These are phyloP conservation scores for Croton setiger DNA, from an alignment of 441 rosid genomes.

Conservation along the genomic window DNA sequence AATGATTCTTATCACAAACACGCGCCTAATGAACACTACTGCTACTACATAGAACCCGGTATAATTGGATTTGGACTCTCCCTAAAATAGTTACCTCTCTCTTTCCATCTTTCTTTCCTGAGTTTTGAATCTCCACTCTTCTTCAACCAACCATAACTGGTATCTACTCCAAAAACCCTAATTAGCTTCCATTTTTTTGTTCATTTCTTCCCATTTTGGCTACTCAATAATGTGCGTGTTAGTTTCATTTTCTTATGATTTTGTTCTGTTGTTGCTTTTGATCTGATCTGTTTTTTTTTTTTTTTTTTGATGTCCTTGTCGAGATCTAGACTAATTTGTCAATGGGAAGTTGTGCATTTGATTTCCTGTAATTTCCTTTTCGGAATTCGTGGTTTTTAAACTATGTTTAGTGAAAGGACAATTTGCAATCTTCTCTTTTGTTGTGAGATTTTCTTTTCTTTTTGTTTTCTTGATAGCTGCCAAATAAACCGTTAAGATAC, in stretches of 20 bases:
- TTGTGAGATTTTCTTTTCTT: not conserved
- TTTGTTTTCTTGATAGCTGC: slow-evolving; percentile 13
- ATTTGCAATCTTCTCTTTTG: slow-evolving; percentile 8
- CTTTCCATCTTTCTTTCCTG: slow-evolving; percentile 10
- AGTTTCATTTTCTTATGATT: not conserved
- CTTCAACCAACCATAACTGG: slow-evolving; percentile 25
- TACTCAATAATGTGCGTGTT: not conserved
- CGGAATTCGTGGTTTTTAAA: not conserved
- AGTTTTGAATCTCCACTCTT: slow-evolving; percentile 19
- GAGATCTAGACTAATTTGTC: slow-evolving; percentile 35
- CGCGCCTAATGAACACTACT: not conserved
- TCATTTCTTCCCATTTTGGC: not conserved
- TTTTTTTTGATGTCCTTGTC: slow-evolving; percentile 22
- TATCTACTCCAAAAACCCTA: slow-evolving; percentile 43
- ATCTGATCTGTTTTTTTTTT: slow-evolving; percentile 8
- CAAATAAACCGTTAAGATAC: slow-evolving; percentile 7
- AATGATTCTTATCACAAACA: not conserved
- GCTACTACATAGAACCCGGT: slow-evolving; percentile 8
- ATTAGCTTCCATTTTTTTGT: slow-evolving; percentile 12
- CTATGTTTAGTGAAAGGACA: slow-evolving; percentile 2
- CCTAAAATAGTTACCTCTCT: slow-evolving; percentile 6
- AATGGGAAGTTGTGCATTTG: slow-evolving; percentile 8
- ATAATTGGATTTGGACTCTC: slow-evolving; percentile 31
- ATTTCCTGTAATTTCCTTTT: slow-evolving; percentile 9
- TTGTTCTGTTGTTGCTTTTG: slow-evolving; percentile 17